Base-by-base conservation (phyloP, 441 rosid species). In the Gossypium davidsonii region DNA sequence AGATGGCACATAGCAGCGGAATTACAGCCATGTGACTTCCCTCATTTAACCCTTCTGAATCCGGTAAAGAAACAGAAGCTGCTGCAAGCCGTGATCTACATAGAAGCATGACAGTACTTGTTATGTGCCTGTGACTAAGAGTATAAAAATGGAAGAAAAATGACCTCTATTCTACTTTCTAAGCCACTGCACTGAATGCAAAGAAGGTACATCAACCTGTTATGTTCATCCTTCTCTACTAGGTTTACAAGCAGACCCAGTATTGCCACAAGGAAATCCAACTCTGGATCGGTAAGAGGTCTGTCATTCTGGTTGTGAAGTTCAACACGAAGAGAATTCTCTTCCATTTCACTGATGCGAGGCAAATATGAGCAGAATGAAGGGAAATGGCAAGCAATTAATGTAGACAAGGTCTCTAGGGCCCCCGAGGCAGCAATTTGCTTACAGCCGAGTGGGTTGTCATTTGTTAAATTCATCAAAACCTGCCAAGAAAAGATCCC, bases 391-490 rank as follows among this genome's bases (percentile, higher is more conserved):
- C 82, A 77, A 26, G 85, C 97, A 79, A 94, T 90, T 81, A 94
- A 77, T 55, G 84, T 80, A 72, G 86, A 83, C 92, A 94, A 85
- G 61, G 86, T 84, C 82, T 94, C 99, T 70, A 94, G 77, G 60
- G 93, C 99, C 76, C 91, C 91, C 79, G 85, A 92, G 18, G 84
- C 82, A 79, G 93, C 96, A 79, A 94, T 83, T 89, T 94, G 91
- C 77, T 79, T 88, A 82, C 99, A 94, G 53, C 98, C 94, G 51
- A 82, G 70, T 61, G 94, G 82, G 68, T 94, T 91, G 72, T 90
- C 98, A 81, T 94, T 92, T 20, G 99, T 92, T 76, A 94, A 82
- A 82, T 96, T 96, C 97, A 96, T 96, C 74, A 96, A 84, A 77
- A 96, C 99, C 99, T 96, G 89, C 81, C 74, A 76, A 58, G 31